phyloP scores from a whole-genome alignment of 2,329 filamentous ascomycete species.

The Phialemoniopsis sp. region DNA sequence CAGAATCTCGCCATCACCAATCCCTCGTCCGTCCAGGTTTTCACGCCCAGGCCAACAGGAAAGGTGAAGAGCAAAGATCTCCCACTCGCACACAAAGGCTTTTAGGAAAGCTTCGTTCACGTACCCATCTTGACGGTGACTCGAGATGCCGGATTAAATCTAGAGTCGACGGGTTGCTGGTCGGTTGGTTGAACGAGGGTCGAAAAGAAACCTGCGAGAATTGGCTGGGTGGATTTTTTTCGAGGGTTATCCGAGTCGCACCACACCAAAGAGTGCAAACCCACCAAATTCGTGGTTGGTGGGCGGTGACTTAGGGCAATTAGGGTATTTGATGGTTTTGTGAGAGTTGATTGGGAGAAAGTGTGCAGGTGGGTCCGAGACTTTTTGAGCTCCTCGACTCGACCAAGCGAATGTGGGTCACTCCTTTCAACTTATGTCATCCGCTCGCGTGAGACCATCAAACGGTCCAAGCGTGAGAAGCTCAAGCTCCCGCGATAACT shows the following conservation, averaged over 20 bases:
- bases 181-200: slow-evolving; percentile 24
- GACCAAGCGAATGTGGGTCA: background rate
- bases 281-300: slow-evolving; percentile 19
- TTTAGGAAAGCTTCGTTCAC: slow-evolving; percentile 37
- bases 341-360: slow-evolving; percentile 5
- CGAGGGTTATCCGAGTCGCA: slow-evolving; percentile 9
- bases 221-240: slow-evolving; percentile 9
- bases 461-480: too few species aligned
- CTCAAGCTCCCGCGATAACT: too few species aligned
- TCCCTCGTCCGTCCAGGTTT: too few species aligned
- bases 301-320: slow-evolving; percentile 41
- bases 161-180: slow-evolving; percentile 33
- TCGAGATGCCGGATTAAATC: slow-evolving; percentile 20
- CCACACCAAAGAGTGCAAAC: slow-evolving; percentile 5
- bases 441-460: too few species aligned
- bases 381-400: slow-evolving; percentile 1
- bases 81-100: slow-evolving; percentile 50
- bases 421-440: too few species aligned
- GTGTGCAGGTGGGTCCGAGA: slow-evolving; percentile 1
- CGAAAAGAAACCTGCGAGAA: slow-evolving; percentile 11
- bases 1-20: too few species aligned
- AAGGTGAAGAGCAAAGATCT: slow-evolving; percentile 11
- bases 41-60: slow-evolving; percentile 4
- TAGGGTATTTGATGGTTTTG: slow-evolving; percentile 27
- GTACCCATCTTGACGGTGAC: slow-evolving; percentile 58